Evolutionary conservation across 129 eudicot genomes (phyloP).

Genomic region (Calendula officinalis): DNA sequence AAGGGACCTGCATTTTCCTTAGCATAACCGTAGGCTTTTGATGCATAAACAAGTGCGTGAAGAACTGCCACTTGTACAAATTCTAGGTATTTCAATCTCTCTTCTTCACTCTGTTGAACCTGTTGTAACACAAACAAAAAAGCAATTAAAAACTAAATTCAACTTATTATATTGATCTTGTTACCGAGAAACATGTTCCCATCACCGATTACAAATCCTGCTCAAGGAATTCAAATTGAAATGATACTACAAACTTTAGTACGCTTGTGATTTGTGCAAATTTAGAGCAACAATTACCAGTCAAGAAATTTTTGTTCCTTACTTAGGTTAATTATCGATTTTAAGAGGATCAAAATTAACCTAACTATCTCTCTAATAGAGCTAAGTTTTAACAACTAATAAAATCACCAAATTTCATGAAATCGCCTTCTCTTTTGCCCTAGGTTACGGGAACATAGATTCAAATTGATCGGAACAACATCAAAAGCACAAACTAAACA

Average conservation of each 20-base stretch:
- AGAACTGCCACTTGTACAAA: constrained; percentile 49
- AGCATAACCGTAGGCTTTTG: constrained; percentile 50
- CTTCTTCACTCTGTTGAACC: constrained; percentile 25
- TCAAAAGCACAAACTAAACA: constrained; percentile 1
- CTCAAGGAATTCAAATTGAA: too few relatives aligned
- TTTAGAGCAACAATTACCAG: too few relatives aligned
- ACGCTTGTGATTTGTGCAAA: too few relatives aligned
- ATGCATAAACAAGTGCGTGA: constrained; percentile 39
- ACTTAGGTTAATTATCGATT: too few relatives aligned
- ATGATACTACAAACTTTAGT: too few relatives aligned
- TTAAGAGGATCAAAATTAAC: too few relatives aligned
- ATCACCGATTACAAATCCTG: neutral
- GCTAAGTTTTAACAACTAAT: neutral
- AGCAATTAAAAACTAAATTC: neutral
- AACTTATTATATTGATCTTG: neutral
- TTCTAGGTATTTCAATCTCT: constrained; percentile 50
- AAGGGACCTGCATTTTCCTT: constrained; percentile 62
- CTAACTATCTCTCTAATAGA: too few relatives aligned
- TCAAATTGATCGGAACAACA: neutral
- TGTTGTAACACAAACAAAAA: neutral
- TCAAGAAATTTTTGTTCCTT: neutral
- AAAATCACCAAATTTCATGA: neutral
- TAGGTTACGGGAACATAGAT: constrained; percentile 14
- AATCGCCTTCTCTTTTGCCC: neutral
- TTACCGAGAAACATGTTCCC: neutral